Evolutionary conservation across 352 stramenopile genomes (phyloP), one percentile per base, ranked within the genome.

Genomic region (Globisporangium okanoganense): DNA sequence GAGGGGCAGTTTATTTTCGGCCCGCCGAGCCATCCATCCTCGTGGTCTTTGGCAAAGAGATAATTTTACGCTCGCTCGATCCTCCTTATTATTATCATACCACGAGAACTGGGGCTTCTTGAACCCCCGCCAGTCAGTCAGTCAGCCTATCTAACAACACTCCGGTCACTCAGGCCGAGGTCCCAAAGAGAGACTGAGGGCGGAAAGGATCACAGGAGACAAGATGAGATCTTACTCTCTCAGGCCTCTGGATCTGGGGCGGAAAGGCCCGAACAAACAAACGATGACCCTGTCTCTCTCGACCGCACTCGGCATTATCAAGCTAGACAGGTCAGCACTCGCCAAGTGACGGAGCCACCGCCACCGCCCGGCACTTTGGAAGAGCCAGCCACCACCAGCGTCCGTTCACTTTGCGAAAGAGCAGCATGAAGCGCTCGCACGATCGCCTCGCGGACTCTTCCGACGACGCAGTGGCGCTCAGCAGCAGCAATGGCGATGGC

Each of bases 401-500:
- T 2, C 9, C 49, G 22, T 1, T 56, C n/a, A 25, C 24, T 56
- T 40, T 9, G 20, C 9, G 5, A 27, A n/a, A 18, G 6, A 27
- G 25, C 33, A 33, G 55, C 20, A 83, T 83, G 75, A 83, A 83
- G 71, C 75, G 75, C 56, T 79, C 70, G 62, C 75, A 79, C 53
- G 70, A 77, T 25, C 58, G 71, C 58, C 60, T 81, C 62, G 61
- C 68, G 20, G 29, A 56, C 44, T 10, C 61, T 35, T 54, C 56
- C 2, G 53, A 48, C 16, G 27, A 14, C 16, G 53, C 36, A 24
- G 53, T 25, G 24, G 29, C 10, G 29, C 49, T 56, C 49, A 33
- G 33, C 38, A 35, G 62, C 27, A 56, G 24, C 24, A 51, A 12
- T 35, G 13, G 61, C 38, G n/a, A 27, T 24, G 56, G 33, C 24